phyloP scores from a whole-genome alignment of 2,329 filamentous ascomycete species.

The Didymosphaeria variabile region DNA sequence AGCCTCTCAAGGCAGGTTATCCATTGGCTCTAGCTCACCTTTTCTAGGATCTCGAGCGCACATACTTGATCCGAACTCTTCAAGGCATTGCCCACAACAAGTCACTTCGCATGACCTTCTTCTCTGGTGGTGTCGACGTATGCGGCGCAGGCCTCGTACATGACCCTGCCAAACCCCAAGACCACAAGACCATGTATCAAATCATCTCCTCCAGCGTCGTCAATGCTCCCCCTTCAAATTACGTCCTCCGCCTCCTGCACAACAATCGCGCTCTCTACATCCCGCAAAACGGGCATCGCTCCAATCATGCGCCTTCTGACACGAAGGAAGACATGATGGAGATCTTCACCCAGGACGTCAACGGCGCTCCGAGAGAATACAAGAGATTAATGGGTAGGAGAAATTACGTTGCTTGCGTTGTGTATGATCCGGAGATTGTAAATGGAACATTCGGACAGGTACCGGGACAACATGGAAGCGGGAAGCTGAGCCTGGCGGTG shows the following conservation, averaged over 20 bases:
- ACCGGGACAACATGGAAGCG: conserved; percentile 51
- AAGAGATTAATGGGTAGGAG: conserved; percentile 92
- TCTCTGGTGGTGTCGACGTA: conserved; percentile 90
- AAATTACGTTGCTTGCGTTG: conserved; percentile 93
- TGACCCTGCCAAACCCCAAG: conserved; percentile 86
- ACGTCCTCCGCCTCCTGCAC: conserved; percentile 94
- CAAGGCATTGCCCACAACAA: conserved; percentile 97
- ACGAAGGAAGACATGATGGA: conserved; percentile 99
- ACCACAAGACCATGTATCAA: conserved; percentile 99
- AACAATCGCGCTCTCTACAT: conserved; percentile 93
- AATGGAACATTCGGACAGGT: conserved; percentile 55
- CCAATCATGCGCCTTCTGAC: conserved; percentile 76
- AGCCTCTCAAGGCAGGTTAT: conserved; percentile 6
- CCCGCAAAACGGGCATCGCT: conserved; percentile 82
- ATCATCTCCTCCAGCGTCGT: conserved; percentile 93
- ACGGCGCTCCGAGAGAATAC: conserved; percentile 80
- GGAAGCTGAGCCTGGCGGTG: conserved; percentile 81
- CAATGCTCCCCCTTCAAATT: conserved; percentile 82
- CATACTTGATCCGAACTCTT: conserved; percentile 93
- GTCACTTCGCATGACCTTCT: conserved; percentile 93
- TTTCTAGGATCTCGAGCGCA: conserved; percentile 83
- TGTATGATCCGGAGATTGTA: conserved; percentile 86
- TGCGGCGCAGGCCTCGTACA: conserved; percentile 94
- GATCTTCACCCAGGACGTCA: conserved; percentile 94
- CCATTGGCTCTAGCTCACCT: conserved; percentile 23